Base-by-base conservation (phyloP, 2,329 filamentous ascomycete genomes). In the Orbilia blumenaviensis region DNA sequence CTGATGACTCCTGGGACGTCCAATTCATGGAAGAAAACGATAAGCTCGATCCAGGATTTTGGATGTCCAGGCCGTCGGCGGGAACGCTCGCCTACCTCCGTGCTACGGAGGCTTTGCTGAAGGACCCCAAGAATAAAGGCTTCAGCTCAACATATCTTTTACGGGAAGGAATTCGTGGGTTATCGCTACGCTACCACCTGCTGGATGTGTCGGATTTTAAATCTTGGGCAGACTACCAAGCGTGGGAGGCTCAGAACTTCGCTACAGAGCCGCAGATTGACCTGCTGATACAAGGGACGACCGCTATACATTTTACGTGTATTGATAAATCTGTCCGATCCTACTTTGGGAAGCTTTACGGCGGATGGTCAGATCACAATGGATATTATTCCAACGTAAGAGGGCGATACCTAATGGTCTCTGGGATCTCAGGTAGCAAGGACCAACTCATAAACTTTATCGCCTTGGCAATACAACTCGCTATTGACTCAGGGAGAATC, bases 11-110 rank as follows among this genome's bases (percentile, higher is more conserved):
- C 25, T 76, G 72, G 72, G 72, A 76, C 27, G 58, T 76, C 27
- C 72, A 76, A 34, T 76, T 76, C 58, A 76, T 76, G 72, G 62
- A 76, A 29, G 64, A 76, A 44, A 25, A 62, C 58, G 34, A 76
- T 29, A 76, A 52, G 36, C 58, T 76, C 48, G 72, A 76, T 52
- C 64, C 72, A 18, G 72, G 72, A 6, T 76, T 64, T 50, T 76
- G 63, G 64, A 63, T 68, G 58, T 56, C 72, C 21, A 64, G 48
- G 44, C 72, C 72, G 9, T 64, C 72, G 12, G 1, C 46, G 1
- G 72, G 46, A 48, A 76, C 64, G 9, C 36, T 50, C 2, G 29
- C 46, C 29, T 76, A 64, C 44, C 63, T 76, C 10, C 48, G 25
- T 8, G 48, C 52, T n/a, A 52, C 48, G 9, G 34, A 50, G 14